phyloP scores from a whole-genome alignment of 306 rosid genomes.

The Oxytropis ochrocephala region DNA sequence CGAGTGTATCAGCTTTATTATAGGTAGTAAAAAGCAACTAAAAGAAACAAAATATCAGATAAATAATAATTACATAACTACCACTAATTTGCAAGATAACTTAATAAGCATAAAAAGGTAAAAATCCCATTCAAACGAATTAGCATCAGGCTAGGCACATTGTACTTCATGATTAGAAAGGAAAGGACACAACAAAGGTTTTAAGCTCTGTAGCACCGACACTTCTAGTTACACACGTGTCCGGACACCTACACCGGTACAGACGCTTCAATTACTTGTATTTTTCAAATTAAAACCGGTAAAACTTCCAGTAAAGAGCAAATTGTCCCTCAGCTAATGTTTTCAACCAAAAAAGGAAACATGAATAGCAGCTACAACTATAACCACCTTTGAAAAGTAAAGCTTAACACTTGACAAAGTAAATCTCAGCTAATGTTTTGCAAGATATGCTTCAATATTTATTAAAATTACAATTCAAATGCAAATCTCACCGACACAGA shows the following conservation, averaged over 20 bases:
- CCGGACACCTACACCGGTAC: no score
- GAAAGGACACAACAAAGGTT: no score
- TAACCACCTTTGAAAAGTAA: not conserved
- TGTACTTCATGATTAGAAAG: not conserved
- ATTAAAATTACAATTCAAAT: not conserved
- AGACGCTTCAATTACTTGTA: no score
- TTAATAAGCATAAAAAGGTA: not conserved
- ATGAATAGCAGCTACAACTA: no score
- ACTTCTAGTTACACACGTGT: no score
- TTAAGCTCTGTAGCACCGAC: no score
- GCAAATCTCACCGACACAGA: not conserved
- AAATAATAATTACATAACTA: not conserved
- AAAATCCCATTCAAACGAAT: not conserved
- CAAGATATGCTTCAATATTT: no score
- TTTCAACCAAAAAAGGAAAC: not conserved
- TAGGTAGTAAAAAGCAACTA: constrained; percentile 25
- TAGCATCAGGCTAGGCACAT: not conserved
- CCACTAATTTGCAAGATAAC: not conserved
- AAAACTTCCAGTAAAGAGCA: not conserved
- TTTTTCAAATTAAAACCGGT: no score
- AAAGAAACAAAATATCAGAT: not conserved
- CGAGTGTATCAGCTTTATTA: constrained; percentile 17
- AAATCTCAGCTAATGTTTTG: no score
- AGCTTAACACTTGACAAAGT: not conserved
- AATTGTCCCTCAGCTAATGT: not conserved